Conservation (phyloP, 441 rosid species). For the Euphorbia corollata region DNA sequence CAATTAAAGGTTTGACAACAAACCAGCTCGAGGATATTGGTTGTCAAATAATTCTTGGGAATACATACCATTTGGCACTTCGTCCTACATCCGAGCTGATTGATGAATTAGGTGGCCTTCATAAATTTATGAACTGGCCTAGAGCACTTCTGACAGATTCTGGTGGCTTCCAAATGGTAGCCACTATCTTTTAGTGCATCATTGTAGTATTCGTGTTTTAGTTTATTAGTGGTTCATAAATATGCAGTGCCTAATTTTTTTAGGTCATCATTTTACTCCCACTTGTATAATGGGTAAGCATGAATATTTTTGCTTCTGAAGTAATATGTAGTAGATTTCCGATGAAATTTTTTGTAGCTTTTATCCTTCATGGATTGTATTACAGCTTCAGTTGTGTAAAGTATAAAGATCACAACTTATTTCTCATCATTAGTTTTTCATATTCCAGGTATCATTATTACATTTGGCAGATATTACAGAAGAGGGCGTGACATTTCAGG, state of each 20-base stretch:
- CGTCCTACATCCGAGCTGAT: slow-evolving; percentile 72
- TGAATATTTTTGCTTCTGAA: slow-evolving; percentile 1
- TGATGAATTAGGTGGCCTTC: slow-evolving; percentile 70
- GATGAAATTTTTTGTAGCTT: background rate
- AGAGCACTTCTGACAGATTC: slow-evolving; percentile 75
- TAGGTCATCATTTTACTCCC: too few species aligned
- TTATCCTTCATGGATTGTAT: slow-evolving; percentile 5
- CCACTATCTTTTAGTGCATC: background rate
- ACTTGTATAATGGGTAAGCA: background rate
- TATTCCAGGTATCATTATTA: slow-evolving; percentile 55
- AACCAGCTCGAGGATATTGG: slow-evolving; percentile 76
- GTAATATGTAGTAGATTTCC: background rate
- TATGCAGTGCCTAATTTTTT: background rate
- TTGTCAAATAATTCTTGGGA: slow-evolving; percentile 75
- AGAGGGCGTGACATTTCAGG: slow-evolving; percentile 77
- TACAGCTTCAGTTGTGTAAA: background rate
- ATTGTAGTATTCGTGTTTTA: background rate
- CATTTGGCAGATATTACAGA: slow-evolving; percentile 76
- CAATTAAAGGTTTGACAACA: slow-evolving; percentile 67
- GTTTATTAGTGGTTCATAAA: background rate
- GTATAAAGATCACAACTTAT: slow-evolving; percentile 3
- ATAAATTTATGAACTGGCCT: slow-evolving; percentile 81
- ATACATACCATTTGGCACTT: slow-evolving; percentile 71
- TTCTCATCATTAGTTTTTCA: background rate
- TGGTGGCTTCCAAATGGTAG: slow-evolving; percentile 87